Percentiles rank a stretch among this genome's conserved stretches.
Evolutionary conservation across 371 early-diverging fungal genomes (phyloP).

Genomic region (Actinomucor elegans): DNA sequence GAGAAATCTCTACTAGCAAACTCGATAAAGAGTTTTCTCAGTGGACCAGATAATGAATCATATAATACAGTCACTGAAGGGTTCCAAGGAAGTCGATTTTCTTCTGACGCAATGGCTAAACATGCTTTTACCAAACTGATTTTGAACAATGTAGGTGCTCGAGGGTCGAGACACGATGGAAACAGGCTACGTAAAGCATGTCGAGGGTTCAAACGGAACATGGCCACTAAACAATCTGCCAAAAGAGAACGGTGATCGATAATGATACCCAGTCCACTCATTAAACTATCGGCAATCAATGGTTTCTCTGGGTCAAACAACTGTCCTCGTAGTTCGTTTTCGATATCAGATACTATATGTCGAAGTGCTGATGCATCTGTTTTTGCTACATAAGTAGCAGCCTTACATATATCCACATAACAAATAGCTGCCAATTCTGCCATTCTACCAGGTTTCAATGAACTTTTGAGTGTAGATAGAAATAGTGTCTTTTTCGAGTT

Average conservation of each 20-base stretch:
- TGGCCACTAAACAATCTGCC: constrained; percentile 74
- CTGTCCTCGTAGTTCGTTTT: constrained; percentile 72
- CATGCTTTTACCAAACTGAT: constrained; percentile 78
- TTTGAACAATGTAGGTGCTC: constrained; percentile 71
- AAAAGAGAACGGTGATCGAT: constrained; percentile 64
- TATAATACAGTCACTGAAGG: constrained; percentile 68
- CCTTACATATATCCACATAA: constrained; percentile 81
- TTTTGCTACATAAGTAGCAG: constrained; percentile 69
- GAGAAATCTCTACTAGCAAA: constrained; percentile 46
- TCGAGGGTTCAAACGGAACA: constrained; percentile 74
- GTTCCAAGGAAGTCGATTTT: constrained; percentile 70
- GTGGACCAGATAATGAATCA: constrained; percentile 63
- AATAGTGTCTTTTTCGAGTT: constrained; percentile 63
- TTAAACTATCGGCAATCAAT: constrained; percentile 57
- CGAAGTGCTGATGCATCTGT: constrained; percentile 66
- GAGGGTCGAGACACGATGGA: constrained; percentile 66
- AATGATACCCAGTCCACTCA: constrained; percentile 53
- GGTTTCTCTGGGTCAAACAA: constrained; percentile 65
- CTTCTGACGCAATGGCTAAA: constrained; percentile 70
- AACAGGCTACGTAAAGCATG: constrained; percentile 67
- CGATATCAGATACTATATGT: constrained; percentile 71
- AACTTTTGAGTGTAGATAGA: constrained; percentile 65
- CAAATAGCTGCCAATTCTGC: constrained; percentile 78
- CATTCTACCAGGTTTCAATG: constrained; percentile 57
- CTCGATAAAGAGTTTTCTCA: constrained; percentile 72